Evolutionary conservation across 2,329 filamentous ascomycete species (phyloP).

Genomic region (Apiospora aurea): DNA sequence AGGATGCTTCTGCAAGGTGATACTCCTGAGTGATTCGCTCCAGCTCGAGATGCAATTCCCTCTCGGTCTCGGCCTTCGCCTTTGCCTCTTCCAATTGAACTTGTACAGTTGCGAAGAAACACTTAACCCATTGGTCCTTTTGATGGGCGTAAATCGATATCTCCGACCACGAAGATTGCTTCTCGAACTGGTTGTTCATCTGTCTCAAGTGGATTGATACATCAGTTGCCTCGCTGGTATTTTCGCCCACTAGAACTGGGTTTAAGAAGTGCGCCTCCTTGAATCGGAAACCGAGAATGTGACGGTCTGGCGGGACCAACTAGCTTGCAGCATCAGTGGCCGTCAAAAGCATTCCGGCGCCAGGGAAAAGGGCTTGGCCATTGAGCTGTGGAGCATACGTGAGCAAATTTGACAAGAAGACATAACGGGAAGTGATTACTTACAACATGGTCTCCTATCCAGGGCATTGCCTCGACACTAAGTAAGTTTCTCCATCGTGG

Average conservation of each 20-base stretch:
- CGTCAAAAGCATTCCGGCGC: conserved; percentile 47
- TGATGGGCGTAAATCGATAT: conserved; percentile 38
- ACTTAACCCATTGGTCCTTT: conserved; percentile 41
- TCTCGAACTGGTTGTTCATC: conserved; percentile 34
- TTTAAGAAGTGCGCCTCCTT: conserved; percentile 42
- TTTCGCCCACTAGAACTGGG: conserved; percentile 41
- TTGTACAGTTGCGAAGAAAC: conserved; percentile 41
- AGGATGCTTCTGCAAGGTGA: conserved; percentile 31
- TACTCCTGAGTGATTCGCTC: conserved; percentile 29
- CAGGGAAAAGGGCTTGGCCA: conserved; percentile 44
- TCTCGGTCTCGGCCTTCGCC: conserved; percentile 31
- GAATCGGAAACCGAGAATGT: conserved; percentile 38
- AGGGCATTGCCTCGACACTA: conserved; percentile 48
- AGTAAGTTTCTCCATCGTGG: conserved; percentile 55
- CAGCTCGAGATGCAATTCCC: conserved; percentile 29
- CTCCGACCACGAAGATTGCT: conserved; percentile 40
- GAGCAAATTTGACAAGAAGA: too few relatives aligned
- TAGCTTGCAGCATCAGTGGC: conserved; percentile 46
- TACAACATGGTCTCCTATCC: conserved; percentile 55
- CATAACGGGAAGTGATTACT: conserved; percentile 30
- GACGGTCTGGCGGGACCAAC: conserved; percentile 30
- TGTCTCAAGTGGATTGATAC: conserved; percentile 40
- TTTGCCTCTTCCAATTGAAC: conserved; percentile 37
- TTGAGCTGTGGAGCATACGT: conserved; percentile 34
- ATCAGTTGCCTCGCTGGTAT: conserved; percentile 42